Evolutionary conservation across 768 basidiomycete species (phyloP).

Genomic region (Melanogaster broomeanus): DNA sequence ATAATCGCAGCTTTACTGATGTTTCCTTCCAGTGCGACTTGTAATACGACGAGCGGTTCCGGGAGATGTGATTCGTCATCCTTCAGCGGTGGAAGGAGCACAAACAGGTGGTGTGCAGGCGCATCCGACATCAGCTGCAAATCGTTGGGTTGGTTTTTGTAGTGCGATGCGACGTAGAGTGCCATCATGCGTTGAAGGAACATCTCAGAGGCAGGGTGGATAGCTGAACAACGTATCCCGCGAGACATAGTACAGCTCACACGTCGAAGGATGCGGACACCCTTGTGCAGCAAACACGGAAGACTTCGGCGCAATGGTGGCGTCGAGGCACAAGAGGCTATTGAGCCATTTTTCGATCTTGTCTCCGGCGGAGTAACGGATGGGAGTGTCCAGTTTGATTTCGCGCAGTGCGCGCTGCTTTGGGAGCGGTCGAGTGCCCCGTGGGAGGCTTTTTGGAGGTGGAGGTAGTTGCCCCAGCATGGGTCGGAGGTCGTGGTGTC

Average conservation of each 20-base stretch:
- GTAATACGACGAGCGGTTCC: slow-evolving; percentile 92
- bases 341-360: slow-evolving; percentile 96
- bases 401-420: slow-evolving; percentile 77
- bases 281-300: slow-evolving; percentile 52
- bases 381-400: slow-evolving; percentile 93
- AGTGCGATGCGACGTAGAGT: slow-evolving; percentile 95
- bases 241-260: slow-evolving; percentile 94
- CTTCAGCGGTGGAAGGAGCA: slow-evolving; percentile 88
- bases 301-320: slow-evolving; percentile 57
- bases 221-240: slow-evolving; percentile 96
- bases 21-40: slow-evolving; percentile 94
- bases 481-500: slow-evolving; percentile 46
- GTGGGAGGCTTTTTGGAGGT: slow-evolving; percentile 52
- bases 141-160: slow-evolving; percentile 99
- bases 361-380: slow-evolving; percentile 87
- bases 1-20: slow-evolving; percentile 84
- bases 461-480: slow-evolving; percentile 34
- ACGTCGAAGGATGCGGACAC: slow-evolving; percentile 92
- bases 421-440: slow-evolving; percentile 57
- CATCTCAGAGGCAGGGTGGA: slow-evolving; percentile 94
- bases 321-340: slow-evolving; percentile 85
- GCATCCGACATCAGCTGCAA: slow-evolving; percentile 97
- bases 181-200: slow-evolving; percentile 99
- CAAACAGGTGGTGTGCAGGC: slow-evolving; percentile 95
- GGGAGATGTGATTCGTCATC: slow-evolving; percentile 90